Evolutionary conservation across 2,329 filamentous ascomycete species (phyloP).

Genomic region (Hysterium pulicare): DNA sequence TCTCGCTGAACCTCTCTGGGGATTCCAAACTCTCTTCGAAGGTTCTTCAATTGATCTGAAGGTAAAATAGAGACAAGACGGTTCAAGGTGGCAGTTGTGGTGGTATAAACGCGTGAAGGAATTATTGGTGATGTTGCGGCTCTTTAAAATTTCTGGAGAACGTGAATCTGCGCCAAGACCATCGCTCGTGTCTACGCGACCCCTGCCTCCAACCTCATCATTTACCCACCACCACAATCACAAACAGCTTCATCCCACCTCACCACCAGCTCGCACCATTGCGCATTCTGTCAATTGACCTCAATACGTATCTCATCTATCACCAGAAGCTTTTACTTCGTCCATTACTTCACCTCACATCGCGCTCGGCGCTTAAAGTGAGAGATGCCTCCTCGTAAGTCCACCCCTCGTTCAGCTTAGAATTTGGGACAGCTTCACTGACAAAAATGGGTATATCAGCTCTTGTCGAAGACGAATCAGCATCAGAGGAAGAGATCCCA

Average conservation of each 20-base stretch:
- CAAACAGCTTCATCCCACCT: not conserved
- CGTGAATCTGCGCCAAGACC: slow-evolving; percentile 4
- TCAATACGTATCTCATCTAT: not conserved
- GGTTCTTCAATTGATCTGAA: not conserved
- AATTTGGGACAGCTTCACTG: too few species aligned
- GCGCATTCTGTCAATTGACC: slow-evolving; percentile 1
- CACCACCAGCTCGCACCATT: not conserved
- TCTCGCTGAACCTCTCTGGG: slow-evolving; percentile 14
- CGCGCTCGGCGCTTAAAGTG: not conserved
- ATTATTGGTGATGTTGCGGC: slow-evolving; percentile 3
- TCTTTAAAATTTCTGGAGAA: slow-evolving; percentile 1
- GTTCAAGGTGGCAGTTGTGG: not conserved
- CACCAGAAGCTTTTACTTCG: not conserved
- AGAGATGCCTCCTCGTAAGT: slow-evolving; percentile 37
- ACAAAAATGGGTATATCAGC: too few species aligned
- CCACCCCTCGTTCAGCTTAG: slow-evolving; percentile 6
- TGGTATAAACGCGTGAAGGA: slow-evolving; percentile 1
- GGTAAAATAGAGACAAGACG: not conserved
- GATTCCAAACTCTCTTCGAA: slow-evolving; percentile 3
- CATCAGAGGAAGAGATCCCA: slow-evolving; percentile 28
- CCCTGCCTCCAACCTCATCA: slow-evolving; percentile 8
- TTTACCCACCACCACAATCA: slow-evolving; percentile 3
- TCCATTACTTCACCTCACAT: too few species aligned
- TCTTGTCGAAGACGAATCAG: slow-evolving; percentile 35
- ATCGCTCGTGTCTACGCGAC: slow-evolving; percentile 3